A percentile compares a stretch with the other conserved stretches of the same genome.
These are phyloP conservation scores for Dissophora globulifera DNA, from an alignment of 192 early-diverging fungal genomes.

Conservation along the genomic window DNA sequence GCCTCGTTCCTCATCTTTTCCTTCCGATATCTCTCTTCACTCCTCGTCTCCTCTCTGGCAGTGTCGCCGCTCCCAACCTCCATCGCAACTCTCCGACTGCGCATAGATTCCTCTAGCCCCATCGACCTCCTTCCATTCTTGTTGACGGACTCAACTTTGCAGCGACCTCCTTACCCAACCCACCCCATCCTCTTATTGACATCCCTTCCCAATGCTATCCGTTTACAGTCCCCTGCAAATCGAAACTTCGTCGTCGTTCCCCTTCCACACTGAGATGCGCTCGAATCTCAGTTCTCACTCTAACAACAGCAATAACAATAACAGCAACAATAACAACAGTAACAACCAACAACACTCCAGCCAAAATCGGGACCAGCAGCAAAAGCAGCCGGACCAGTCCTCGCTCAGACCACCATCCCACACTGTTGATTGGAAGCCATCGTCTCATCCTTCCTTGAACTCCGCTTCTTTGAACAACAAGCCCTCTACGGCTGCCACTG, in stretches of 20 bases:
- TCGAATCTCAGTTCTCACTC: constrained; percentile 18
- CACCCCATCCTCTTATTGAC: constrained; percentile 8
- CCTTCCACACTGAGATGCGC: constrained; percentile 46
- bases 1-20: no score
- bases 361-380: neutral
- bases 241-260: constrained; percentile 47
- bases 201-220: constrained; percentile 38
- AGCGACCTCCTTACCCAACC: neutral
- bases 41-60: neutral
- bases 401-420: constrained; percentile 3
- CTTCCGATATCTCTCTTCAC: no score
- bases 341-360: neutral
- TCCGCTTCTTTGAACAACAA: constrained; percentile 19
- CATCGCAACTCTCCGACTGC: no score
- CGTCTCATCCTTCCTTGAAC: constrained; percentile 16
- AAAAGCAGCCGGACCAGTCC: neutral
- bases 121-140: neutral
- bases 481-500: constrained; percentile 4
- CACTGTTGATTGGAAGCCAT: constrained; percentile 10
- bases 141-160: no score
- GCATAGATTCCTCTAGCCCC: constrained; percentile 13
- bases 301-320: neutral
- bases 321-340: neutral
- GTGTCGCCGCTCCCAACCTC: neutral
- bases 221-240: constrained; percentile 47